Base-by-base conservation (phyloP, 148 eudicot species). In the Camellia lanceoleosa region DNA sequence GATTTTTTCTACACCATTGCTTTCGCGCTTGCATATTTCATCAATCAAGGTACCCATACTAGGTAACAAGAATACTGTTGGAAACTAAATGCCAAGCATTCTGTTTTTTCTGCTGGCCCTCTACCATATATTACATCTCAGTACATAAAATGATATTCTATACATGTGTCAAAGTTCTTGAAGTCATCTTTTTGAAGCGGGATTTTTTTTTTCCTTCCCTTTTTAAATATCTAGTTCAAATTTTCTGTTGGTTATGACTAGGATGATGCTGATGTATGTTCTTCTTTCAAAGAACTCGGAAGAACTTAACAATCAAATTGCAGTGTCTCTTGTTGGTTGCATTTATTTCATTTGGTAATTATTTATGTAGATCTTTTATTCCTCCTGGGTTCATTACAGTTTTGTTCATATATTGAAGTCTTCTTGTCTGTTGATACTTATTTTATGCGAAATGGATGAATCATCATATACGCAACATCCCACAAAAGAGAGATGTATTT, bases 1-100 rank as follows among this genome's bases (percentile, higher is more conserved):
- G 12, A 14, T 41, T 41, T 7, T 23, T 38, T 65, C 3, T 19
- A 20, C 13, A 7, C 79, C 43, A 12, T 23, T 76, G 69, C 44
- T 14, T 41, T 51, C 7, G 4, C 12, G 19, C 62, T 52, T 59
- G 74, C 66, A 75, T 44, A 56, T 67, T 49, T 47, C 23, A 51
- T 65, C 42, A 30, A 74, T 74, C 66, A 43, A 75, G 63, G 19
- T 42, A 52, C 46, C 11, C 3, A 58, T 38, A 70, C 47, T 38
- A 14, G 67, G 47, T 61, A 51, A 49, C 7, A 30, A 18, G 52
- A 18, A 11, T 65, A 19, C 15, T 71, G 41, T 46, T 52, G 70
- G 68, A 72, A 80, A 16, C 14, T 51, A 49, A 64, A 65, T 58
- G 64, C 30, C 66, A 12, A 66, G 78, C 72, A 75, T 46, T 80